A percentile compares a stretch with the other conserved stretches of the same genome.
Conservation (phyloP, 2,329 filamentous ascomycete species). For the Teratosphaeriaceae sp. region DNA sequence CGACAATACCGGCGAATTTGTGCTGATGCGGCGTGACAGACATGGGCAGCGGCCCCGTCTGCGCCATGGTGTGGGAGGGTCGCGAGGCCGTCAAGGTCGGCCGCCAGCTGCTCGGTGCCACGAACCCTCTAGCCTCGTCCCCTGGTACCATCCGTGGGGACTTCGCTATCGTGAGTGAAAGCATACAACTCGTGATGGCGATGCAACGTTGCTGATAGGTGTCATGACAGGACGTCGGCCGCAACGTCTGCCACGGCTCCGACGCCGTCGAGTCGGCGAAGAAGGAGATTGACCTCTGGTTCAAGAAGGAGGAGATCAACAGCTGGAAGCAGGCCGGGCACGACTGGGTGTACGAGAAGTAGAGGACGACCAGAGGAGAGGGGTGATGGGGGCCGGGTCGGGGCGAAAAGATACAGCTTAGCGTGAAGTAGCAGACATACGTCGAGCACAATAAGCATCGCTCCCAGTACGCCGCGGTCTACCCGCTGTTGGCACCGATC, state of each 20-base stretch:
- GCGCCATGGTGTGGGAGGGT: conserved; percentile 99
- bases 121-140: conserved; percentile 91
- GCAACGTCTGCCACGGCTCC: conserved; percentile 99
- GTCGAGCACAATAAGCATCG: too few species aligned
- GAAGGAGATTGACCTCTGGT: conserved; percentile 99
- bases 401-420: too few species aligned
- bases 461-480: too few species aligned
- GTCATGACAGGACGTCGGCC: conserved; percentile 62
- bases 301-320: conserved; percentile 80
- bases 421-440: too few species aligned
- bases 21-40: conserved; percentile 48
- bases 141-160: conserved; percentile 98
- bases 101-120: conserved; percentile 93
- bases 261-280: conserved; percentile 97
- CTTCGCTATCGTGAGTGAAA: conserved; percentile 69
- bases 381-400: too few species aligned
- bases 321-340: conserved; percentile 77
- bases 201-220: background rate
- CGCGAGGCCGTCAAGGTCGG: conserved; percentile 98
- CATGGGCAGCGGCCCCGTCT: conserved; percentile 95
- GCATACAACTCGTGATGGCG: conserved; percentile 11
- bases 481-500: too few species aligned
- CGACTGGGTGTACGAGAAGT: conserved; percentile 98
- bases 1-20: background rate
- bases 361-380: too few species aligned